These are phyloP conservation scores for Xerocomellus amylosporus DNA, from an alignment of 768 basidiomycete genomes.

Conservation along the genomic window DNA sequence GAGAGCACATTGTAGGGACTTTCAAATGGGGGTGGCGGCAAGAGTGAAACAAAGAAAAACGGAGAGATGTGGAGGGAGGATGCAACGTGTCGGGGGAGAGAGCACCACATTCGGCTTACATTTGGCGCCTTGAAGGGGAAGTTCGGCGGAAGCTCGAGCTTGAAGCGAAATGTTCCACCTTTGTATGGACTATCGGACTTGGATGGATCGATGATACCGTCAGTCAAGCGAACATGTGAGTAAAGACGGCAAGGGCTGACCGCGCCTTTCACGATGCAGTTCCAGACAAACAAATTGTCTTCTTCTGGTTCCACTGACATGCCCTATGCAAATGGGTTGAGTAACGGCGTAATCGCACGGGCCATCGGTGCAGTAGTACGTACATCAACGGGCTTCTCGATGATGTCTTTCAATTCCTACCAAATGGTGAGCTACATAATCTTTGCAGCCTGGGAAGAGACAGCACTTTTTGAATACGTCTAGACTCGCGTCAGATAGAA, in stretches of 20 bases:
- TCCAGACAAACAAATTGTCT: slow-evolving; percentile 75
- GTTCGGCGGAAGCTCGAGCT: slow-evolving; percentile 65
- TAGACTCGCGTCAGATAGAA: slow-evolving; percentile 32
- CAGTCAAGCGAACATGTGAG: not conserved
- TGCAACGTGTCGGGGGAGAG: slow-evolving; percentile 22
- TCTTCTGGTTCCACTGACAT: slow-evolving; percentile 61
- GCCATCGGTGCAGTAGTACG: slow-evolving; percentile 23
- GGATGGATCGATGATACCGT: slow-evolving; percentile 1
- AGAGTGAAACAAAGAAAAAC: not conserved
- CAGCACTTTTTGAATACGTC: slow-evolving; percentile 74
- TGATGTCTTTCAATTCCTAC: slow-evolving; percentile 68
- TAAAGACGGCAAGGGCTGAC: slow-evolving; percentile 40
- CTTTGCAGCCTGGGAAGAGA: not conserved
- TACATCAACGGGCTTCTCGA: slow-evolving; percentile 64
- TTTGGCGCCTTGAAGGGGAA: slow-evolving; percentile 87
- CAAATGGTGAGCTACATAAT: slow-evolving; percentile 9
- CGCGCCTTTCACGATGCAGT: slow-evolving; percentile 70
- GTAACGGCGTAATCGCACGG: slow-evolving; percentile 8
- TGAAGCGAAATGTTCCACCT: slow-evolving; percentile 76
- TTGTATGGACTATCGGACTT: slow-evolving; percentile 82
- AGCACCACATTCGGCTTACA: slow-evolving; percentile 38
- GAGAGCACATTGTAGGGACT: not conserved
- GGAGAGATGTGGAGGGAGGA: not conserved
- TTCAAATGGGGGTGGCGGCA: not conserved
- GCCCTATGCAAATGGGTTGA: slow-evolving; percentile 43